Evolutionary conservation across 371 early-diverging fungal species (phyloP).

Genomic region (Choanephora cucurbitarum): DNA sequence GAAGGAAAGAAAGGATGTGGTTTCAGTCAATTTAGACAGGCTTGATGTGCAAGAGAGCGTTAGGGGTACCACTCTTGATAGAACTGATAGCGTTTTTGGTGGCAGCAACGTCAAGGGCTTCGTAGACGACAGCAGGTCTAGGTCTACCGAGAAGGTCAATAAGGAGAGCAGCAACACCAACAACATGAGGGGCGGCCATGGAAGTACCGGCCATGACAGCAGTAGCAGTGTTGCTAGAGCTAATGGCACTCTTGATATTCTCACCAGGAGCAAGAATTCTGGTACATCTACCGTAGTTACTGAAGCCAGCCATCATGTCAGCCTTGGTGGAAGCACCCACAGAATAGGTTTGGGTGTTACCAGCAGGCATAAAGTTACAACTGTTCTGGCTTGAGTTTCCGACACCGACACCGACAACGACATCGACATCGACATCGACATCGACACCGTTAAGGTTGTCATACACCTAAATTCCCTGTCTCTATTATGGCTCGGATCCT

Average conservation of each 20-base stretch:
- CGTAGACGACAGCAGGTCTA: constrained; percentile 27
- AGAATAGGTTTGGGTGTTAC: constrained; percentile 89
- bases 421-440: constrained; percentile 63
- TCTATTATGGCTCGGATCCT: constrained; percentile 16
- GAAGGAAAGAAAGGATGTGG: too few species aligned
- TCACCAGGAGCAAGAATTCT: constrained; percentile 92
- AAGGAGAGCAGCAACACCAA: constrained; percentile 67
- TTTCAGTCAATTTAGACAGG: not conserved
- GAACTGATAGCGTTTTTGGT: constrained; percentile 7
- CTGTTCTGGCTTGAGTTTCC: constrained; percentile 97
- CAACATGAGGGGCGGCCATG: constrained; percentile 72
- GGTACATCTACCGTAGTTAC: constrained; percentile 90
- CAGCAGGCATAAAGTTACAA: constrained; percentile 95
- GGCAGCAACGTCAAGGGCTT: constrained; percentile 14
- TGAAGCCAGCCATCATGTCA: constrained; percentile 90
- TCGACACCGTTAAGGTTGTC: constrained; percentile 1
- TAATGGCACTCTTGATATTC: constrained; percentile 88
- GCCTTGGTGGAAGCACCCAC: constrained; percentile 89
- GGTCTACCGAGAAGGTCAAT: constrained; percentile 34
- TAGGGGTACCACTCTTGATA: constrained; percentile 2
- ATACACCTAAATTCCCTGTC: constrained; percentile 11
- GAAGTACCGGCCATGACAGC: constrained; percentile 66
- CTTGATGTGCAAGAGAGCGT: constrained; percentile 6
- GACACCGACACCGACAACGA: constrained; percentile 96
- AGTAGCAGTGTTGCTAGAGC: constrained; percentile 67